phyloP scores from a whole-genome alignment of 164 flowering plant species.

The Magnolia changhungtana region DNA sequence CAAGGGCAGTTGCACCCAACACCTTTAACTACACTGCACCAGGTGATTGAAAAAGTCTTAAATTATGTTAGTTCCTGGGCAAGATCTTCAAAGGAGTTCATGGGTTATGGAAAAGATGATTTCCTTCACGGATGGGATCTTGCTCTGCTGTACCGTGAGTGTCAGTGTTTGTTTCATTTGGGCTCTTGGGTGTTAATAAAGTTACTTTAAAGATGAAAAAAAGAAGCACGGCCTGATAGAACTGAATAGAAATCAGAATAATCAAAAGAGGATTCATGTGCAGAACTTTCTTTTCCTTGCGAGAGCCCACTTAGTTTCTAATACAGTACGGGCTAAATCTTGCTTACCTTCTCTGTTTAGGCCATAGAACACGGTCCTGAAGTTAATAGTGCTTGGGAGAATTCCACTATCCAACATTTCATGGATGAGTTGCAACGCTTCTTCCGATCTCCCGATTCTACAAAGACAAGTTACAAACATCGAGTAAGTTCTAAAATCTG shows the following conservation, averaged over 20 bases:
- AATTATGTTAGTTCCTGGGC: too few relatives aligned
- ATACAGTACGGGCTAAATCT: constrained; percentile 51
- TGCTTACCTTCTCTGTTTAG: constrained; percentile 85
- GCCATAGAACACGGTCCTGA: constrained; percentile 58
- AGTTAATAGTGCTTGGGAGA: constrained; percentile 68
- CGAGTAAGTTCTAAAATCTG: constrained; percentile 78
- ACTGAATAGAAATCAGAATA: neutral
- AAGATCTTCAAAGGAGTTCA: too few relatives aligned
- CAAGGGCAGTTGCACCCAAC: too few relatives aligned
- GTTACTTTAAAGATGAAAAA: neutral
- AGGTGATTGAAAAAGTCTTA: too few relatives aligned
- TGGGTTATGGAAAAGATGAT: too few relatives aligned
- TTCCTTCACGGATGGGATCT: too few relatives aligned
- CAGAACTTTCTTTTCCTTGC: constrained; percentile 35
- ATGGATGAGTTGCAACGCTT: constrained; percentile 57
- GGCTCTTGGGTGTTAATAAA: neutral
- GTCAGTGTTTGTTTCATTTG: neutral
- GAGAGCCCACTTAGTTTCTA: constrained; percentile 47
- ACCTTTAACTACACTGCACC: too few relatives aligned
- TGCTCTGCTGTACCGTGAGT: too few relatives aligned
- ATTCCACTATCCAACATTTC: constrained; percentile 69
- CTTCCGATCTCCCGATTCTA: constrained; percentile 65
- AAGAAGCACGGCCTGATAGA: neutral
- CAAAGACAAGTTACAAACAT: constrained; percentile 70
- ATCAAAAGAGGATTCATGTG: constrained; percentile 11